Evolutionary conservation across 805 yeast genomes (phyloP).

Genomic region (Ogataea angusta): DNA sequence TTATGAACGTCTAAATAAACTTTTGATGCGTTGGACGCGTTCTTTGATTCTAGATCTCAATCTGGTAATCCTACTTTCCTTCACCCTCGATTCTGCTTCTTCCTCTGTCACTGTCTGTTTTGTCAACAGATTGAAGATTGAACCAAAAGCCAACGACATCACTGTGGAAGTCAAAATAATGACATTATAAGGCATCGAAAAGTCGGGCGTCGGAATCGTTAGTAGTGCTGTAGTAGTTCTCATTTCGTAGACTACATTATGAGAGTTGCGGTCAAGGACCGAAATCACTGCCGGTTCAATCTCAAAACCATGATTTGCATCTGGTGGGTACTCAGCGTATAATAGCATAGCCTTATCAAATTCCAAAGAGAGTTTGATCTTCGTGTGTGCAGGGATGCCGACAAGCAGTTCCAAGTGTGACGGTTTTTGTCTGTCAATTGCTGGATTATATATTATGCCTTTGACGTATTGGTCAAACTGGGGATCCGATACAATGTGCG

Average conservation of each 20-base stretch:
- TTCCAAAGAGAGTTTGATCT: slow-evolving; percentile 62
- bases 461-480: slow-evolving; percentile 39
- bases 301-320: slow-evolving; percentile 96
- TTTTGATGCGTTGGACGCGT: slow-evolving; percentile 2
- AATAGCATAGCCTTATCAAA: slow-evolving; percentile 85
- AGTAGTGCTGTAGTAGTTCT: slow-evolving; percentile 86
- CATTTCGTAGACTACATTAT: slow-evolving; percentile 40
- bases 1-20: background rate
- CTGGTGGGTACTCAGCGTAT: slow-evolving; percentile 96
- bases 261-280: slow-evolving; percentile 35
- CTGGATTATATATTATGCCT: slow-evolving; percentile 65
- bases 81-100: slow-evolving; percentile 45
- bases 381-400: slow-evolving; percentile 59
- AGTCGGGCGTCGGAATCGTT: slow-evolving; percentile 93
- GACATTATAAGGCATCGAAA: slow-evolving; percentile 98
- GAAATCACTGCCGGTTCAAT: slow-evolving; percentile 85
- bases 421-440: slow-evolving; percentile 76
- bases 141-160: slow-evolving; percentile 89
- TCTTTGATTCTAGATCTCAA: slow-evolving; percentile 1
- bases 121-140: slow-evolving; percentile 71
- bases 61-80: slow-evolving; percentile 19
- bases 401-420: slow-evolving; percentile 74
- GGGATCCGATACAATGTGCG: slow-evolving; percentile 23
- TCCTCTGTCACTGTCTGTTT: slow-evolving; percentile 74
- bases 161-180: slow-evolving; percentile 91